Evolutionary conservation across 73 alveolate species (phyloP).

Genomic region (Blepharisma stoltei): DNA sequence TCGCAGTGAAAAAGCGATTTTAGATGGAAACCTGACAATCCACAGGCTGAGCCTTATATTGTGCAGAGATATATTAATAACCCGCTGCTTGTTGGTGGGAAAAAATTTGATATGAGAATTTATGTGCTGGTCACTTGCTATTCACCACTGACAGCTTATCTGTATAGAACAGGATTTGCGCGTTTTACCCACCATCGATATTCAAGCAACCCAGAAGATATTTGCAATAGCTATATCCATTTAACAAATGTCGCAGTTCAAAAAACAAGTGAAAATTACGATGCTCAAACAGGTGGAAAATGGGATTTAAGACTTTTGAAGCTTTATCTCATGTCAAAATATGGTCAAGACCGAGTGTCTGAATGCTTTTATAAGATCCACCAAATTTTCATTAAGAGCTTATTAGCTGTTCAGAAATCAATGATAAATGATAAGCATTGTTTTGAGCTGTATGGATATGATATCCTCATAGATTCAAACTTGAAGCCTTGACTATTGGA

Average conservation of each 20-base stretch:
- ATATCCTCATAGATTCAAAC: constrained; percentile 94
- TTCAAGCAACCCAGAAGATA: constrained; percentile 87
- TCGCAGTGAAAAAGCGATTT: constrained; percentile 93
- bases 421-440: constrained; percentile 99
- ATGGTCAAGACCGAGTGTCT: constrained; percentile 91
- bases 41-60: constrained; percentile 90
- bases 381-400: constrained; percentile 76
- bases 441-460: constrained; percentile 99
- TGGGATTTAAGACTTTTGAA: constrained; percentile 95
- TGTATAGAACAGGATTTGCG: constrained; percentile 97
- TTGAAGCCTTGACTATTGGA: constrained; percentile 98
- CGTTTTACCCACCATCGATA: constrained; percentile 95
- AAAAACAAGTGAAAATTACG: constrained; percentile 93
- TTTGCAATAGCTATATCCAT: constrained; percentile 89
- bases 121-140: constrained; percentile 96
- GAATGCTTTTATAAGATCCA: constrained; percentile 91
- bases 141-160: constrained; percentile 96
- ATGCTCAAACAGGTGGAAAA: constrained; percentile 95
- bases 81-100: constrained; percentile 99
- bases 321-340: constrained; percentile 86
- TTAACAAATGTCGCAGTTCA: constrained; percentile 98
- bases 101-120: constrained; percentile 99
- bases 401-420: constrained; percentile 87
- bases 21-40: constrained; percentile 96
- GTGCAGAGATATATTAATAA: constrained; percentile 93